Conservation (phyloP, 129 eudicot species). For the Mikania micrantha region DNA sequence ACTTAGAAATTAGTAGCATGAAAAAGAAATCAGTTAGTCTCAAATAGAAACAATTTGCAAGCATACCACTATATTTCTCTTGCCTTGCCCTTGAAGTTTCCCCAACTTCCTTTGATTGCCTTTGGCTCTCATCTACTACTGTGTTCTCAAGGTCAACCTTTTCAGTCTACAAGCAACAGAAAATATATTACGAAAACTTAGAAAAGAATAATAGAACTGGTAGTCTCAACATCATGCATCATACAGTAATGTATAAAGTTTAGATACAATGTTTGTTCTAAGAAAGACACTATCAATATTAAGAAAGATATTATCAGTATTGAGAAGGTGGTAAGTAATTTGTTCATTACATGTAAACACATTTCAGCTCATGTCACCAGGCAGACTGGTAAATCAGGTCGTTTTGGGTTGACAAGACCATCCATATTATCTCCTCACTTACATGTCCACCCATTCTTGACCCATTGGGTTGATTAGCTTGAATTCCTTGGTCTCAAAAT, state of each 20-base stretch:
- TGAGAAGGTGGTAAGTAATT: background rate
- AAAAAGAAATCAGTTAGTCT: background rate
- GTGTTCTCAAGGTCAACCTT: constrained; percentile 98
- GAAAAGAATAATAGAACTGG: background rate
- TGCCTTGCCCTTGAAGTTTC: constrained; percentile 48
- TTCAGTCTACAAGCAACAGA: constrained; percentile 67
- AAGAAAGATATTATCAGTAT: background rate
- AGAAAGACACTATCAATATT: background rate
- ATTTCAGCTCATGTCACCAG: constrained; percentile 1
- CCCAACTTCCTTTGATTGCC: constrained; percentile 60
- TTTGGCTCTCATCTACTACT: constrained; percentile 97
- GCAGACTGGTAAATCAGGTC: background rate
- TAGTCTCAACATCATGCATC: constrained; percentile 8
- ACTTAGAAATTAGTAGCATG: background rate
- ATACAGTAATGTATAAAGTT: background rate
- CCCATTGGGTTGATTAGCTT: background rate
- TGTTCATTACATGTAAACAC: background rate
- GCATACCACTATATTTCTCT: constrained; percentile 78
- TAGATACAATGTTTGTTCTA: background rate
- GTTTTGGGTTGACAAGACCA: background rate
- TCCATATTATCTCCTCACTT: background rate
- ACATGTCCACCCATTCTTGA: background rate
- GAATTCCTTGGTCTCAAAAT: background rate
- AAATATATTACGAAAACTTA: constrained; percentile 9
- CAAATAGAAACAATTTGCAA: background rate